A percentile compares a stretch with the other conserved stretches of the same genome.
Conservation (phyloP, 495 filamentous ascomycete species). For the Aspergillus taichungensis region DNA sequence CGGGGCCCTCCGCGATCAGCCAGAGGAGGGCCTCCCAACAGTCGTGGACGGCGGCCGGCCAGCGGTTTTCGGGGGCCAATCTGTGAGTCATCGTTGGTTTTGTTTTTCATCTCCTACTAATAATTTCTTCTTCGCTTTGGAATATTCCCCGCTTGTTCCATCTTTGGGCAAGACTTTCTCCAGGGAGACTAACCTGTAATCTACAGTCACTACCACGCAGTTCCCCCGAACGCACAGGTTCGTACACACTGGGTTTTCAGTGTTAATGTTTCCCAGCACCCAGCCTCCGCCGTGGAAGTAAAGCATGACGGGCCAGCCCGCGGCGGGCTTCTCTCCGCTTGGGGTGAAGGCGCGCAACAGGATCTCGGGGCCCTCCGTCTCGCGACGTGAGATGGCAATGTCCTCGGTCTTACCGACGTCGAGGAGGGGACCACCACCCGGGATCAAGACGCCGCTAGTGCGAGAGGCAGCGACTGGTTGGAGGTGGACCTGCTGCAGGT, state of each 20-base stretch:
- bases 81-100: constrained; percentile 12
- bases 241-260: constrained; percentile 49
- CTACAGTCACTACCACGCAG: constrained; percentile 46
- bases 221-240: constrained; percentile 42
- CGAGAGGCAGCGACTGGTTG: constrained; percentile 46
- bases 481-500: constrained; percentile 42
- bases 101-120: neutral
- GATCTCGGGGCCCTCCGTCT: constrained; percentile 40
- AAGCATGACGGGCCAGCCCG: constrained; percentile 47
- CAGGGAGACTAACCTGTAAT: constrained; percentile 39
- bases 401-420: constrained; percentile 44
- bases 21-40: constrained; percentile 50
- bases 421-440: constrained; percentile 42
- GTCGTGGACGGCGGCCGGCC: constrained; percentile 48
- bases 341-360: constrained; percentile 42
- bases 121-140: no score
- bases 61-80: constrained; percentile 48
- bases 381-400: constrained; percentile 34
- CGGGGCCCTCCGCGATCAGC: constrained; percentile 34
- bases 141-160: no score
- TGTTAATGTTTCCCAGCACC: constrained; percentile 51
- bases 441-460: constrained; percentile 42
- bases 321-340: constrained; percentile 26
- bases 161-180: no score
- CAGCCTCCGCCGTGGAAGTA: constrained; percentile 54